A percentile compares a stretch with the other conserved stretches of the same genome.
Evolutionary conservation across 176 grass and related monocot species (phyloP).

Genomic region (Lolium multiflorum): DNA sequence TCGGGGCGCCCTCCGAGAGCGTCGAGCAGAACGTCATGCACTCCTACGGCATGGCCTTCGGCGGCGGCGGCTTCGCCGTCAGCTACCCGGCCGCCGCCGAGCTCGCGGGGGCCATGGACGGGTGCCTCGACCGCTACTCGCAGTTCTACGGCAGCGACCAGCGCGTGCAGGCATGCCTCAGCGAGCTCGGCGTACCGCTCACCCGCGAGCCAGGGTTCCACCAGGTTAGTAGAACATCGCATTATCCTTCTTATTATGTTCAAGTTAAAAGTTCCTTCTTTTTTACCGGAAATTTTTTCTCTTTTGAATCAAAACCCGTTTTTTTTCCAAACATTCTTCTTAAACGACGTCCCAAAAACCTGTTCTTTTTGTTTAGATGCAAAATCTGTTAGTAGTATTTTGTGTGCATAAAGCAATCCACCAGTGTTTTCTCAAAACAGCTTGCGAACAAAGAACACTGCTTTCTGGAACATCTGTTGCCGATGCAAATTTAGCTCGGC

Average conservation of each 20-base stretch:
- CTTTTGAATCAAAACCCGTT: not conserved
- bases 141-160: slow-evolving; percentile 87
- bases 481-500: not conserved
- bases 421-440: not conserved
- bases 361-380: too few relatives aligned
- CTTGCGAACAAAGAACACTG: not conserved
- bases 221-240: slow-evolving; percentile 46
- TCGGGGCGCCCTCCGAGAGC: slow-evolving; percentile 93
- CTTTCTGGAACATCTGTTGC: not conserved
- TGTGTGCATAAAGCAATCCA: slow-evolving; percentile 2
- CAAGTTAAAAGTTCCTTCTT: not conserved
- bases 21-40: slow-evolving; percentile 95
- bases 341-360: too few relatives aligned
- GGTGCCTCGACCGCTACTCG: slow-evolving; percentile 76
- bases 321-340: not conserved
- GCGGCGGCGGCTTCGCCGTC: slow-evolving; percentile 89
- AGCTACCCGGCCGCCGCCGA: slow-evolving; percentile 79
- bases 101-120: slow-evolving; percentile 65
- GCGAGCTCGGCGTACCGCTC: slow-evolving; percentile 85
- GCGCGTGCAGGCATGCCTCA: slow-evolving; percentile 83
- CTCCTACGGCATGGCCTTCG: slow-evolving; percentile 92
- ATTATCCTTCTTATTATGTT: not conserved
- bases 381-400: too few relatives aligned
- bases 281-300: not conserved
- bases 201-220: slow-evolving; percentile 95